Base-by-base conservation (phyloP, 805 yeast species). In the Candida montana region DNA sequence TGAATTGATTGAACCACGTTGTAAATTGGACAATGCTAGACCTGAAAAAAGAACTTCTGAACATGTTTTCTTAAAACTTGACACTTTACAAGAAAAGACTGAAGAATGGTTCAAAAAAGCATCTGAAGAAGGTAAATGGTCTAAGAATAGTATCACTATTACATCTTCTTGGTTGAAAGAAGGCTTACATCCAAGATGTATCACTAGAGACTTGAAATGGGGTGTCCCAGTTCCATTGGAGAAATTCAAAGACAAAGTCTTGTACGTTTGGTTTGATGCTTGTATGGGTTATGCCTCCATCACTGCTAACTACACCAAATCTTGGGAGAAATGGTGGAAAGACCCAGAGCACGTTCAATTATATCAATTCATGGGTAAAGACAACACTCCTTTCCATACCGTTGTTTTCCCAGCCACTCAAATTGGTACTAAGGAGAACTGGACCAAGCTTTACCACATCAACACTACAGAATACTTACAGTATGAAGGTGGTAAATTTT, bases 191-290 rank as follows among this genome's bases (percentile, higher is more conserved):
- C 93, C 98, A 48, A 81, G 98, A 64, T 87, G 97, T 69, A 93
- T 93, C 62, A 93, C 99, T 15, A 82, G 99, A 70, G 99, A 93
- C 62, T 75, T 93, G 60, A 80, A 80, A 36, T 93, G 99, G 99
- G 99, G 99, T 63, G 89, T 96, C 7, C 96, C 98, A 8, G 98
- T 93, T 21, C 99, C 99, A 37, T 69, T 87, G 51, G 83, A 85
- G 54, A 86, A 80, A 39, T 93, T 74, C 69, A 79, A 83, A 52
- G 82, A 88, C 41, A 93, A 93, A 67, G 99, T 93, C 11, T 71
- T 93, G 55, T 93, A 93, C 60, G 99, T 93, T 45, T 93, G 99
- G 99, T 93, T 93, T 54, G 99, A 93, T 68, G 99, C 99, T 30
- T 78, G 96, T 37, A 93, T 93, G 53, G 99, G 99, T 34, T 93